Evolutionary conservation across 2,329 filamentous ascomycete species (phyloP).

Genomic region (Trichoderma brevicompactum): DNA sequence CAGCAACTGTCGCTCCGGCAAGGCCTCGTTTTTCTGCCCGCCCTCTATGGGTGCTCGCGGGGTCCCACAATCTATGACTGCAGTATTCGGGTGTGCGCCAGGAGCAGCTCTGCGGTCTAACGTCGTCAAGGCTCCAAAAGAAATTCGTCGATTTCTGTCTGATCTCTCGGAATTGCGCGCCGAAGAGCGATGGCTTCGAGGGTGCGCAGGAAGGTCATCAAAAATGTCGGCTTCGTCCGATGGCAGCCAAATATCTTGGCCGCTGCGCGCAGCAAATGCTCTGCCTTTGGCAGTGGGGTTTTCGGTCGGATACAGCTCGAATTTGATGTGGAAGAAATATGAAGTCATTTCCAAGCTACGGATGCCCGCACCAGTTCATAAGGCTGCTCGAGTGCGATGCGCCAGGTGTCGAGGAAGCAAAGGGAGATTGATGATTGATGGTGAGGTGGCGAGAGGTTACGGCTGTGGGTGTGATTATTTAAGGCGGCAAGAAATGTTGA

Average conservation of each 20-base stretch:
- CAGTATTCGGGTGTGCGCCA: constrained; percentile 32
- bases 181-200: constrained; percentile 37
- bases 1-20: constrained; percentile 48
- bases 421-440: background rate
- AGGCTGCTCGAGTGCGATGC: background rate
- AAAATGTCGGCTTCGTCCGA: constrained; percentile 56
- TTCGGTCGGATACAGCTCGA: constrained; percentile 63
- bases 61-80: constrained; percentile 57
- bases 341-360: constrained; percentile 54
- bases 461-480: background rate
- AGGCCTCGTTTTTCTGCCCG: constrained; percentile 44
- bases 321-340: constrained; percentile 68
- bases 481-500: constrained; percentile 17
- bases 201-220: constrained; percentile 58
- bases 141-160: constrained; percentile 29
- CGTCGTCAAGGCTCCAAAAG: constrained; percentile 25
- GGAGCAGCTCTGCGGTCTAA: constrained; percentile 1
- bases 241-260: constrained; percentile 55
- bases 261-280: constrained; percentile 27
- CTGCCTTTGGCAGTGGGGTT: constrained; percentile 38
- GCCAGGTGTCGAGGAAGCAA: background rate
- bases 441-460: background rate
- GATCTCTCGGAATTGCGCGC: background rate
- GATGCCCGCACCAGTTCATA: background rate
- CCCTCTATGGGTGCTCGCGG: constrained; percentile 42